Conservation (phyloP, 2,329 filamentous ascomycete species). For the Xylaria sp. region DNA sequence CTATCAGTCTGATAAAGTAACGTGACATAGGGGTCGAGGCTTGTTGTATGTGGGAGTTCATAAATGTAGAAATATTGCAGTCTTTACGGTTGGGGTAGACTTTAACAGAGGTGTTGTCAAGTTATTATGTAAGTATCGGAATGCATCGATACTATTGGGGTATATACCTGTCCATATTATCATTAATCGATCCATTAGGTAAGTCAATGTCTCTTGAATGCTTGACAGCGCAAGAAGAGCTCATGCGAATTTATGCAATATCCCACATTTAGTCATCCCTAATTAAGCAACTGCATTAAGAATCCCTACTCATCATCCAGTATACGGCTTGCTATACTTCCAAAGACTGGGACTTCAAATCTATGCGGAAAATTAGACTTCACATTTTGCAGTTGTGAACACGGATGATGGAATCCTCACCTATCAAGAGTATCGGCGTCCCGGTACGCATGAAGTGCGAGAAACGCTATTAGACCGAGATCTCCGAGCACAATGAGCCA, state of each 20-base stretch:
- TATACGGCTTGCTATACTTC: constrained; percentile 84
- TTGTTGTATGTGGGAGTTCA: background rate
- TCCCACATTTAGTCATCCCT: background rate
- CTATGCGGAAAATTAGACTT: constrained; percentile 54
- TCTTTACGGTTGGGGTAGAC: background rate
- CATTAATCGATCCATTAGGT: constrained; percentile 20
- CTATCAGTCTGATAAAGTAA: background rate
- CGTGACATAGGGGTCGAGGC: background rate
- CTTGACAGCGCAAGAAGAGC: background rate
- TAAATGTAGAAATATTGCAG: too few relatives aligned
- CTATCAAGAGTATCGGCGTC: constrained; percentile 77
- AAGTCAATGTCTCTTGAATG: constrained; percentile 1
- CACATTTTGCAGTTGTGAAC: constrained; percentile 56
- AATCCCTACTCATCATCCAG: constrained; percentile 74
- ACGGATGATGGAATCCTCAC: constrained; percentile 51
- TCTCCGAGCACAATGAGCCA: constrained; percentile 86
- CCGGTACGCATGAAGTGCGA: constrained; percentile 82
- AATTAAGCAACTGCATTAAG: background rate
- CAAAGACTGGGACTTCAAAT: constrained; percentile 89
- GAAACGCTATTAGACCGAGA: constrained; percentile 76
- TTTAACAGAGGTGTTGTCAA: background rate
- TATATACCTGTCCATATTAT: constrained; percentile 30
- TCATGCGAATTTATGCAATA: background rate
- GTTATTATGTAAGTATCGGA: constrained; percentile 20
- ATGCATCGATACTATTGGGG: constrained; percentile 18